Conservation (phyloP, 305 asterid genomes). For the Solanum hybrid region DNA sequence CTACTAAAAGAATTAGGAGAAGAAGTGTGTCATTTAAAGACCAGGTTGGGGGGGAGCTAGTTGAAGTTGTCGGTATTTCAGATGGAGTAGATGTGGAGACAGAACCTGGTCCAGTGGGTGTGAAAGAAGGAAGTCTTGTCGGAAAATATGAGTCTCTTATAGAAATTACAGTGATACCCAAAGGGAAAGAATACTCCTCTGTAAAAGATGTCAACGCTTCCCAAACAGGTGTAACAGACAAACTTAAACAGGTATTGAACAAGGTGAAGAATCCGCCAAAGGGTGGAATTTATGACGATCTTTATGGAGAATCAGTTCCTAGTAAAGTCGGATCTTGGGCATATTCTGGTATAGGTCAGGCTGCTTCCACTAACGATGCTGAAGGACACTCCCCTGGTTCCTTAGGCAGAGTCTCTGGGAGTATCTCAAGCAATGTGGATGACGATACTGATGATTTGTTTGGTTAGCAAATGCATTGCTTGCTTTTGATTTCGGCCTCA, state of each 20-base stretch:
- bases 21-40: conserved; percentile 73
- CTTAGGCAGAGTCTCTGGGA: conserved; percentile 21
- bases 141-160: conserved; percentile 96
- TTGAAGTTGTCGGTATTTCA: conserved; percentile 75
- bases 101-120: conserved; percentile 92
- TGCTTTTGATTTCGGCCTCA: not conserved
- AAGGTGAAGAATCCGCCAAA: conserved; percentile 70
- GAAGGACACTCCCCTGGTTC: conserved; percentile 29
- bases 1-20: conserved; percentile 67
- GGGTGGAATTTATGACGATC: conserved; percentile 84
- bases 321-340: conserved; percentile 89
- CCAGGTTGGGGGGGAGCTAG: conserved; percentile 81
- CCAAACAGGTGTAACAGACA: conserved; percentile 73
- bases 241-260: conserved; percentile 70
- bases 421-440: conserved; percentile 25
- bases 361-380: conserved; percentile 24
- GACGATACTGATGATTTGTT: conserved; percentile 65
- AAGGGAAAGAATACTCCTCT: conserved; percentile 61
- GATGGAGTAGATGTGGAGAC: conserved; percentile 97
- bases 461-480: conserved; percentile 36
- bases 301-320: conserved; percentile 70
- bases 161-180: conserved; percentile 74
- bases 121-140: conserved; percentile 98
- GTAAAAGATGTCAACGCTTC: conserved; percentile 33
- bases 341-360: conserved; percentile 27